Percentiles rank a stretch among this genome's conserved stretches.
These are phyloP conservation scores for Colletotrichum sp. DNA, from an alignment of 2,329 filamentous ascomycete species.

Conservation along the genomic window DNA sequence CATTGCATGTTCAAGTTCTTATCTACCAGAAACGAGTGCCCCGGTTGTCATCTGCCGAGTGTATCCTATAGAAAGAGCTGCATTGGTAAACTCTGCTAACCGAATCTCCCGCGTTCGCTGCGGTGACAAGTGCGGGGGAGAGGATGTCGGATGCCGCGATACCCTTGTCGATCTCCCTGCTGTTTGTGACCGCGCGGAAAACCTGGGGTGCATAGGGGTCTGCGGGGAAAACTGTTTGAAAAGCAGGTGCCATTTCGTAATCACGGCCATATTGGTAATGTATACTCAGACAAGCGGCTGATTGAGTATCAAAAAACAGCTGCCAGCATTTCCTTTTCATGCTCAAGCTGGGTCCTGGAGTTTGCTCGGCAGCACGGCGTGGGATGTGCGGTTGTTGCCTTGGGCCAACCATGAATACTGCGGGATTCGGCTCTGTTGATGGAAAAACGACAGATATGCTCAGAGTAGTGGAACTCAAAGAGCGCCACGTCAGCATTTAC, in stretches of 20 bases:
- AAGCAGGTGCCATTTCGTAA: not conserved
- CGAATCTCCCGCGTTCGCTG: not conserved
- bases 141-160: not conserved
- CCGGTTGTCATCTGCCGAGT: not conserved
- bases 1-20: not conserved
- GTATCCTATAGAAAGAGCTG: not conserved
- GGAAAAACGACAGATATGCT: not conserved
- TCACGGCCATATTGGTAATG: not conserved
- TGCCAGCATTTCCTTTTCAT: not conserved
- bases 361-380: fast-evolving
- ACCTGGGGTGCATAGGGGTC: not conserved
- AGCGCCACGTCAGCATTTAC: not conserved
- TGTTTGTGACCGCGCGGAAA: not conserved
- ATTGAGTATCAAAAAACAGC: not conserved
- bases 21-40: not conserved
- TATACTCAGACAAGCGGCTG: not conserved
- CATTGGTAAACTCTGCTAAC: not conserved
- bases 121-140: not conserved
- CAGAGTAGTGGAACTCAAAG: not conserved
- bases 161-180: not conserved
- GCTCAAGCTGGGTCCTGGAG: fast-evolving
- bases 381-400: fast-evolving
- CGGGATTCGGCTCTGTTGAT: not conserved
- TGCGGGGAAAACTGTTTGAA: not conserved
- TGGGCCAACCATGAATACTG: fast-evolving